These are phyloP conservation scores for Phellopilus nigrolimitatus DNA, from an alignment of 1,284 basidiomycete species.

Conservation along the genomic window DNA sequence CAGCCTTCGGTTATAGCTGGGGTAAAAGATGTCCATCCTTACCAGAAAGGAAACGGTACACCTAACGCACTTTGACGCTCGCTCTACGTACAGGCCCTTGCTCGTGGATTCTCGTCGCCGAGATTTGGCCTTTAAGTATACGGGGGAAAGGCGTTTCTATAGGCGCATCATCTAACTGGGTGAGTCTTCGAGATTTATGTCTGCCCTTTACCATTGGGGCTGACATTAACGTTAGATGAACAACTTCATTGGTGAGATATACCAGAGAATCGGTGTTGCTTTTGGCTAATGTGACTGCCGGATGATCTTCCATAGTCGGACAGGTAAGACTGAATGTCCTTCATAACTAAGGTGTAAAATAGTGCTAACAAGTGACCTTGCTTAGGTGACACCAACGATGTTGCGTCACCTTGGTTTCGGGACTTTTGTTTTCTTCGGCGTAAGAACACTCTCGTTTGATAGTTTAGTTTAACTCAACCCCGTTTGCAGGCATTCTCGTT, in stretches of 20 bases:
- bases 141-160: constrained; percentile 68
- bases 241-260: constrained; percentile 58
- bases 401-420: constrained; percentile 51
- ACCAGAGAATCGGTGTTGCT: background rate
- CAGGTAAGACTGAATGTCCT: constrained; percentile 26
- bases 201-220: background rate
- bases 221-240: constrained; percentile 52
- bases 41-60: background rate
- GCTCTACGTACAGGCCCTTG: constrained; percentile 44
- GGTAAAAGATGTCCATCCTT: constrained; percentile 30
- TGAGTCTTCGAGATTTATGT: constrained; percentile 27
- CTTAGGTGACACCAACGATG: constrained; percentile 63
- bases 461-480: background rate
- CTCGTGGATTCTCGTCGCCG: constrained; percentile 62
- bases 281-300: background rate
- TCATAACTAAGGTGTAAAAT: constrained; percentile 23
- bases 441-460: constrained; percentile 28
- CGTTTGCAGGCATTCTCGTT: constrained; percentile 51
- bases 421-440: constrained; percentile 68
- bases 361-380: constrained; percentile 18
- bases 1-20: constrained; percentile 65
- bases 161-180: constrained; percentile 68
- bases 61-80: constrained; percentile 3
- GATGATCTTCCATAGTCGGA: constrained; percentile 3
- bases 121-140: constrained; percentile 61